Percentiles rank a stretch among this genome's conserved stretches.
Evolutionary conservation across 306 rosid species (phyloP).

Genomic region (Acacia acuminata): DNA sequence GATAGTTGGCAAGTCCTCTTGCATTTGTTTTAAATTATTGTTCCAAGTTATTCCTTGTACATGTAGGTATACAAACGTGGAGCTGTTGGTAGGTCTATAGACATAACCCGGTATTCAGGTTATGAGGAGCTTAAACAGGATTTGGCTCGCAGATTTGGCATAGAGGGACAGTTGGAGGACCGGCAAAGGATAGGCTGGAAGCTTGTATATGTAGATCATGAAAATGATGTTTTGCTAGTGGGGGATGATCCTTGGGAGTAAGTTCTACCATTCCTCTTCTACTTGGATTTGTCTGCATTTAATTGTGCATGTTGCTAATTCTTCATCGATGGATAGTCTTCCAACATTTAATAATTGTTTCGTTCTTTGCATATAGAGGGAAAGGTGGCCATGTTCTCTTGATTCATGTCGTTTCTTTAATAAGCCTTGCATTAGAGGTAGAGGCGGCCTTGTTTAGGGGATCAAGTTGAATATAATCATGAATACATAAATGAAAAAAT

Average conservation of each 20-base stretch:
- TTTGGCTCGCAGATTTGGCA: conserved; percentile 90
- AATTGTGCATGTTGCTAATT: conserved; percentile 11
- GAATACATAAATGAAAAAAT: background rate
- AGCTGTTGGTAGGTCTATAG: conserved; percentile 98
- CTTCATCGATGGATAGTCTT: background rate
- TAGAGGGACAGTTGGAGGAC: conserved; percentile 94
- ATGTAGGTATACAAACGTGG: conserved; percentile 93
- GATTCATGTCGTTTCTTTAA: background rate
- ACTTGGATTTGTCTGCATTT: background rate
- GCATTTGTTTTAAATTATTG: background rate
- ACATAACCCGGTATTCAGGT: conserved; percentile 77
- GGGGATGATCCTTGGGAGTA: conserved; percentile 99
- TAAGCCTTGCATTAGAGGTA: background rate
- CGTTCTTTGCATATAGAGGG: background rate
- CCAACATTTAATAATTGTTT: background rate
- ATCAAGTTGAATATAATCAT: background rate
- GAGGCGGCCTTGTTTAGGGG: background rate
- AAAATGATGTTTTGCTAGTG: conserved; percentile 82
- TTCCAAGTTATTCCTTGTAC: conserved; percentile 29
- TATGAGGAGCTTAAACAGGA: conserved; percentile 91
- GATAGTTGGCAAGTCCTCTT: background rate
- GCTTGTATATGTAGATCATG: conserved; percentile 94
- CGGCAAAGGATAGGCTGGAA: conserved; percentile 91
- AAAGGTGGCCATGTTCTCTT: background rate
- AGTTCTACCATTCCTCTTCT: conserved; percentile 34